These are phyloP conservation scores for Ulmus americana DNA, from an alignment of 331 rosid species.

Conservation along the genomic window DNA sequence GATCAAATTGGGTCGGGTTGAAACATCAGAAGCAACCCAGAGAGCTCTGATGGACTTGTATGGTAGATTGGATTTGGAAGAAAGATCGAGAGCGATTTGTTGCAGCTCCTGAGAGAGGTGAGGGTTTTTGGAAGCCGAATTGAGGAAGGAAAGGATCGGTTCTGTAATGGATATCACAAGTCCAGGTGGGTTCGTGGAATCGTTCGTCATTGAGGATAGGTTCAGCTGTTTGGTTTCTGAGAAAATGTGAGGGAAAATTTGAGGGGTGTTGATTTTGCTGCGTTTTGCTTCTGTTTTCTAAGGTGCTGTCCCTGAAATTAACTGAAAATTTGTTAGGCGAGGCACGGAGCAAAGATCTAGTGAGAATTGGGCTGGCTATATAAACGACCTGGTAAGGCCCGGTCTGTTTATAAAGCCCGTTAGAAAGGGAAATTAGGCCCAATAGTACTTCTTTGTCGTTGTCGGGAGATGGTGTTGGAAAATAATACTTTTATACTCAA, in stretches of 20 bases:
- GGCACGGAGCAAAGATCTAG: too few relatives aligned
- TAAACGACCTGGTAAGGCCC: too few relatives aligned
- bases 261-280: too few relatives aligned
- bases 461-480: too few relatives aligned
- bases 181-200: conserved; percentile 35
- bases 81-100: conserved; percentile 44
- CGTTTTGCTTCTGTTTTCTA: too few relatives aligned
- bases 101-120: conserved; percentile 52
- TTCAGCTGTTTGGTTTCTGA: not conserved
- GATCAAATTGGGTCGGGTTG: conserved; percentile 39
- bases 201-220: conserved; percentile 19
- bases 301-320: too few relatives aligned
- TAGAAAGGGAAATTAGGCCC: too few relatives aligned
- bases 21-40: conserved; percentile 47
- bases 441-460: too few relatives aligned
- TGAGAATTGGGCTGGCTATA: too few relatives aligned
- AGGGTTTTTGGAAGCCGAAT: conserved; percentile 39
- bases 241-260: not conserved
- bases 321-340: too few relatives aligned
- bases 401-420: too few relatives aligned
- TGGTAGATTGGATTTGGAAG: conserved; percentile 34
- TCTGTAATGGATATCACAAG: conserved; percentile 45
- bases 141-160: conserved; percentile 48
- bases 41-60: conserved; percentile 49
- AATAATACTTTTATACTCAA: too few relatives aligned